Base-by-base conservation (phyloP, 768 basidiomycete genomes). In the Lyophyllum shimeji region DNA sequence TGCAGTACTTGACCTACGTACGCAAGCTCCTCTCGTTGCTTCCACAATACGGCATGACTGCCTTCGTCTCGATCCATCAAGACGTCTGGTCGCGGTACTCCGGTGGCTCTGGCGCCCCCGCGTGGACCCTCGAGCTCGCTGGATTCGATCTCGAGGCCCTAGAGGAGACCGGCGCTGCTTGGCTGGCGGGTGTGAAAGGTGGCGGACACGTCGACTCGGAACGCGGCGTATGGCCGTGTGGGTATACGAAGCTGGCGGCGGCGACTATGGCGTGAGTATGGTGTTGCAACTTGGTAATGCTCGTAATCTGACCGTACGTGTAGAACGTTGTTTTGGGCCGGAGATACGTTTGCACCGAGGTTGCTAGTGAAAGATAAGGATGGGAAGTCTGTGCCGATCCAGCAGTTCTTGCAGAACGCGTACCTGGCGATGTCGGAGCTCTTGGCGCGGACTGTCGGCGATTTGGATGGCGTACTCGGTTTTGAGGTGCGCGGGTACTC, bases 81-180 rank as follows among this genome's bases (percentile, higher is more conserved):
- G 94, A 98, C 67, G 93, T 98, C 29, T 98, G 93, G 91, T 96
- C 94, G 0, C 85, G 96, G 3, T 95, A 95, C 63, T 85, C 86
- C 2, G 96, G 96, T 7, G 96, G 96, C 43, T 96, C 93, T 1
- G 96, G 97, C 1, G 95, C 96, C 0, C 97, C 97, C 1, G 93
- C 91, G 3, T 99, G 97, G 96, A 97, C 95, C 1, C 75, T 98
- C 1, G 87, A 93, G 57, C 70, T 82, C 9, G 88, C 86, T 7
- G 97, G 96, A 0, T 93, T 98, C 59, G 90, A 96, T 65, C 73
- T 97, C 2, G 74, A 82, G 42, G 82, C 83, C 1, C 74, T 98
- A 2, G 93, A 95, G 59, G 83, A 88, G 53, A 84, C 87, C 0
- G 90, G 88, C 0, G 90, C 94, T 0, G 96, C 94, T 0, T 98